phyloP scores from a whole-genome alignment of 2,329 filamentous ascomycete genomes.

The Sporothrix pallida region DNA sequence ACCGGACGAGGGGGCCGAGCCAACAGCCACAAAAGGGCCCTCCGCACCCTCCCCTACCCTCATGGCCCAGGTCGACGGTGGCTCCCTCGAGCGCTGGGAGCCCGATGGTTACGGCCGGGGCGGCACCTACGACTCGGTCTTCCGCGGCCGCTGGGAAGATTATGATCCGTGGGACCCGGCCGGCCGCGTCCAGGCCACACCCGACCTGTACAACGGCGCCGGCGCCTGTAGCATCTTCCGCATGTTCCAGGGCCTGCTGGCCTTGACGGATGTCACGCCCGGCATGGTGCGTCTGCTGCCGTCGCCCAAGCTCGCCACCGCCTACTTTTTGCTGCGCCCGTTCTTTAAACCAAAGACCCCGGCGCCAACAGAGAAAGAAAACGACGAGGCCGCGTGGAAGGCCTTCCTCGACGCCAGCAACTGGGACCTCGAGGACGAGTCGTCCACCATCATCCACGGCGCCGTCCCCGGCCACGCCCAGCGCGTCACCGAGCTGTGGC shows the following conservation, averaged over 20 bases:
- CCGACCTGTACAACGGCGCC: constrained; percentile 63
- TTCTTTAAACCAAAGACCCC: constrained; percentile 56
- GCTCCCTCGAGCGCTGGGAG: constrained; percentile 75
- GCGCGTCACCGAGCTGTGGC: constrained; percentile 63
- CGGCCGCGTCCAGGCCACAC: constrained; percentile 58
- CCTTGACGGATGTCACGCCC: constrained; percentile 57
- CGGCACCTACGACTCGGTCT: constrained; percentile 62
- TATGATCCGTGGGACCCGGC: constrained; percentile 63
- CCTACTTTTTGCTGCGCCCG: constrained; percentile 57
- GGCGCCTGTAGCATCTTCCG: constrained; percentile 64
- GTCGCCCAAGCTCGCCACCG: constrained; percentile 55
- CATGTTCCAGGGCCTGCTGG: constrained; percentile 64
- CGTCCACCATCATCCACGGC: constrained; percentile 62
- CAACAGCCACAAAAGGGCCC: constrained; percentile 38
- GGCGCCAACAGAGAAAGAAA: constrained; percentile 43
- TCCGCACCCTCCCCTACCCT: constrained; percentile 46
- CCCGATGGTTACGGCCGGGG: constrained; percentile 67
- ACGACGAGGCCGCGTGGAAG: constrained; percentile 48
- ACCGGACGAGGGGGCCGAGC: constrained; percentile 36
- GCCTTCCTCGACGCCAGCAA: constrained; percentile 57
- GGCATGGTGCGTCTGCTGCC: constrained; percentile 56
- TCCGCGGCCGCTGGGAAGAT: constrained; percentile 60
- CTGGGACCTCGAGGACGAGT: constrained; percentile 55
- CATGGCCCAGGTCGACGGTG: constrained; percentile 73
- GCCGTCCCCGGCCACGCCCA: constrained; percentile 64